phyloP scores from a whole-genome alignment of 2,329 filamentous ascomycete species.

The Microascus cirrosus region DNA sequence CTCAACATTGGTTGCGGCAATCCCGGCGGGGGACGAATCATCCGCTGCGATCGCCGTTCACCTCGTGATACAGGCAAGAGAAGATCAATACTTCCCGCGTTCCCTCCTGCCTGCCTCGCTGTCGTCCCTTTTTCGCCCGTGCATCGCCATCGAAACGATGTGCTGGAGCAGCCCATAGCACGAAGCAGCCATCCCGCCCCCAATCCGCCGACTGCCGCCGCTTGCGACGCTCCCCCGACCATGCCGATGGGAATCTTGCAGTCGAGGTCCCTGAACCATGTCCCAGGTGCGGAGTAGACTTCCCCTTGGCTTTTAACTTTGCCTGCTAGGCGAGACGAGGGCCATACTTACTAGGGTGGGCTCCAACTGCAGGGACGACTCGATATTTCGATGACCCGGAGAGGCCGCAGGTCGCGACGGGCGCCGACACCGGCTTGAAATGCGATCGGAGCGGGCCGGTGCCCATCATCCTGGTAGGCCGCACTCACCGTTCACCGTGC shows the following conservation, averaged over 20 bases:
- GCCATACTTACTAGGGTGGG: not conserved
- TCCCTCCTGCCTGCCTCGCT: not conserved
- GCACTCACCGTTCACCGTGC: not conserved
- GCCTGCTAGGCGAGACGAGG: not conserved
- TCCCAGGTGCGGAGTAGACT: slow-evolving; percentile 50
- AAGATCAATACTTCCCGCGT: not conserved
- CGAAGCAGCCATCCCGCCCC: not conserved
- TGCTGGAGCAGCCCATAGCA: not conserved
- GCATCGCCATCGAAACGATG: not conserved
- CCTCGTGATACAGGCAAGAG: not conserved
- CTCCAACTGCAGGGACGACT: slow-evolving; percentile 38
- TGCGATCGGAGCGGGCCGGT: slow-evolving; percentile 56
- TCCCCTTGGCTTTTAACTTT: not conserved
- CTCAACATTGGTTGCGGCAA: not conserved
- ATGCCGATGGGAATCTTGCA: slow-evolving; percentile 51
- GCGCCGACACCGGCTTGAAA: slow-evolving; percentile 47
- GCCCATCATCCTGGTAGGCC: slow-evolving; percentile 62
- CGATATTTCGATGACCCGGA: slow-evolving; percentile 52
- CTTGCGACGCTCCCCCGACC: not conserved
- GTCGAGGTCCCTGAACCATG: slow-evolving; percentile 52
- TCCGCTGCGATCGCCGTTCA: not conserved
- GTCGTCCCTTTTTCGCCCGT: not conserved
- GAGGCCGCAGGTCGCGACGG: slow-evolving; percentile 29
- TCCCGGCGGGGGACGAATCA: not conserved
- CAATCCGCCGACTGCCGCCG: not conserved